Base-by-base conservation (phyloP, 768 basidiomycete genomes). In the Phlebiopsis flavidoalba region DNA sequence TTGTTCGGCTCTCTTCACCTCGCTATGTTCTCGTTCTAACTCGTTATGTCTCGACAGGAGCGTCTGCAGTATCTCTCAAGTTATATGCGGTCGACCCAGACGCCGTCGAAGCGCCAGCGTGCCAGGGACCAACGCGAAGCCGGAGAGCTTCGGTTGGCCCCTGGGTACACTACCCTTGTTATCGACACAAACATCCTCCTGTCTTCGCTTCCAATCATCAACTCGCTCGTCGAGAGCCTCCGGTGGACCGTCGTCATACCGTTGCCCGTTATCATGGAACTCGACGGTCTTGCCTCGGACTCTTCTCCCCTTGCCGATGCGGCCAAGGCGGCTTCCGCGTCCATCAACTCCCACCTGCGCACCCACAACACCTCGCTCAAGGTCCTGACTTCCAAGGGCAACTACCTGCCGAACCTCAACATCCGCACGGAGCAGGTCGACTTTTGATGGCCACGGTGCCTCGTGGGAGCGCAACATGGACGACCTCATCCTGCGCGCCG, bases 171-270 rank as follows among this genome's bases (percentile, higher is more conserved):
- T 11, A 79, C 89, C 49, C 87, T 99, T 60, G 88, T 99, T 31
- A 78, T 96, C 68, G 96, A 98, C 74, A 98, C 96, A 52, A 98
- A 98, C 75, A 91, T 98, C 59, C 78, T 99, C 0, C 81, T 98
- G 15, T 89, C 92, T 0, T 93, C 93, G 0, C 78, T 98, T 4
- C 72, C 85, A 0, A 77, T 89, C 64, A 79, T 99, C 60, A 73
- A 83, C 0, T 81, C 86, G 12, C 78, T 98, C 60, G 79, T 98
- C 55, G 92, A 96, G 71, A 86, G 85, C 61, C 74, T 85, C 17
- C 78, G 77, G 26, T 98, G 95, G 94, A 97, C 93, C 0, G 80
- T 96, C 50, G 79, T 99, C 60, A 77, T 99, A 0, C 97, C 97
- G 3, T 82, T 98, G 3, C 95, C 95, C 0, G 96, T 97, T 63